These are phyloP conservation scores for Fraxinus nigra DNA, from an alignment of 305 asterid genomes.

Conservation along the genomic window DNA sequence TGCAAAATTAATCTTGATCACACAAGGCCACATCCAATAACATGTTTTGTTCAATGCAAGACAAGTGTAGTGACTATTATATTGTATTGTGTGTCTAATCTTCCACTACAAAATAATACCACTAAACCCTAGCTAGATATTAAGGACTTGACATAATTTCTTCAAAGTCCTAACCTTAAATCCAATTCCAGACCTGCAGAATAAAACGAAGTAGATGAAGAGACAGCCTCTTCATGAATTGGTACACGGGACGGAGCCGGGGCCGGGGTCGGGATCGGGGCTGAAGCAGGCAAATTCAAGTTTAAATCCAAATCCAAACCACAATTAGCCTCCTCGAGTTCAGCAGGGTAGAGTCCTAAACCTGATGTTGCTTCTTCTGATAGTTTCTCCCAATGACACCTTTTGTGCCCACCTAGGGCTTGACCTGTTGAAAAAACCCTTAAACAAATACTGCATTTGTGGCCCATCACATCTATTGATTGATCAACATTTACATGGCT, in stretches of 20 bases:
- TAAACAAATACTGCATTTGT: conserved; percentile 53
- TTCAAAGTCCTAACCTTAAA: conserved; percentile 1
- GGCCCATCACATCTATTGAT: conserved; percentile 19
- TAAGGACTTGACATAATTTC: background rate
- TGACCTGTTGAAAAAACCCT: conserved; percentile 73
- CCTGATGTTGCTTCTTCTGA: conserved; percentile 14
- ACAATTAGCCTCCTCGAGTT: background rate
- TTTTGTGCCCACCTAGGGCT: conserved; percentile 77
- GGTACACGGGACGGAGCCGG: background rate
- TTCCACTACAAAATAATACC: background rate
- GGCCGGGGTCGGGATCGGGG: background rate
- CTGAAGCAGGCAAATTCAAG: background rate
- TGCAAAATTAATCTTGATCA: too few species aligned
- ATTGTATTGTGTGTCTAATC: background rate
- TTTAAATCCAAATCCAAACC: background rate
- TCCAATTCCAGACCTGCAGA: background rate
- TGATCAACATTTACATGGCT: background rate
- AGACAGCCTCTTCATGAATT: background rate
- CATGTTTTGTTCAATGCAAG: background rate
- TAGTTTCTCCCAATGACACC: conserved; percentile 74
- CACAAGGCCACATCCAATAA: background rate
- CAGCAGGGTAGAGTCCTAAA: background rate
- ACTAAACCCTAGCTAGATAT: background rate
- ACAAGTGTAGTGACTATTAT: background rate
- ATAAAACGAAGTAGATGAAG: background rate